Evolutionary conservation across 257 asterid genomes (phyloP).

Genomic region (Striga asiatica): DNA sequence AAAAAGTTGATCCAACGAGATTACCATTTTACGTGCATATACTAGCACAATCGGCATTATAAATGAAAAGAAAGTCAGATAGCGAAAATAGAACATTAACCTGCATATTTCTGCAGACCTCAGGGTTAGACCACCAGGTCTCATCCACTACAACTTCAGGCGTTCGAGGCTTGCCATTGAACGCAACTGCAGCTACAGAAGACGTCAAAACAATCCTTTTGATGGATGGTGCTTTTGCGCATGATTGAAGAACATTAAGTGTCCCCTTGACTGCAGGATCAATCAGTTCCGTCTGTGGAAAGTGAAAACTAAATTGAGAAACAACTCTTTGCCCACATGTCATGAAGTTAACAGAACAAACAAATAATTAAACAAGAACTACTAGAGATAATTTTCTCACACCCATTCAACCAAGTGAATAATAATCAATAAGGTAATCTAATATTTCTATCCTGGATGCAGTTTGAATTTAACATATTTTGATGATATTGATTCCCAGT

Average conservation of each 20-base stretch:
- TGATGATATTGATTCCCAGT: too few species aligned
- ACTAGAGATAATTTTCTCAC: not conserved
- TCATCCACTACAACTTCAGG: conserved; percentile 55
- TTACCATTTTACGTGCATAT: not conserved
- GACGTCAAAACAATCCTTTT: conserved; percentile 69
- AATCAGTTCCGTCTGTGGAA: conserved; percentile 56
- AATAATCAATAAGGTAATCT: not conserved
- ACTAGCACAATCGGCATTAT: not conserved
- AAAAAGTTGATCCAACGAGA: not conserved
- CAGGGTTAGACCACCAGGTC: conserved; percentile 58
- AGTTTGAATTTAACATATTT: not conserved
- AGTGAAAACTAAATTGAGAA: conserved; percentile 16
- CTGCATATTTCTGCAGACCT: conserved; percentile 39
- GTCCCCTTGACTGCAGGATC: conserved; percentile 85
- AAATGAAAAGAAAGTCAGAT: not conserved
- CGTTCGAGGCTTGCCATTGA: conserved; percentile 47
- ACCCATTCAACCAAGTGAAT: too few species aligned
- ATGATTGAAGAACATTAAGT: conserved; percentile 62
- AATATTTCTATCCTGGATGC: not conserved
- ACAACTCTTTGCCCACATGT: conserved; percentile 7
- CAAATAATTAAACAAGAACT: not conserved
- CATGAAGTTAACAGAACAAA: not conserved
- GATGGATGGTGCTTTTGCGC: conserved; percentile 51
- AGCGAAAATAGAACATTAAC: conserved; percentile 9
- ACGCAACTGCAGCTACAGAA: conserved; percentile 63